These are phyloP conservation scores for Fraxinus sp. DNA, from an alignment of 305 asterid genomes.

Conservation along the genomic window DNA sequence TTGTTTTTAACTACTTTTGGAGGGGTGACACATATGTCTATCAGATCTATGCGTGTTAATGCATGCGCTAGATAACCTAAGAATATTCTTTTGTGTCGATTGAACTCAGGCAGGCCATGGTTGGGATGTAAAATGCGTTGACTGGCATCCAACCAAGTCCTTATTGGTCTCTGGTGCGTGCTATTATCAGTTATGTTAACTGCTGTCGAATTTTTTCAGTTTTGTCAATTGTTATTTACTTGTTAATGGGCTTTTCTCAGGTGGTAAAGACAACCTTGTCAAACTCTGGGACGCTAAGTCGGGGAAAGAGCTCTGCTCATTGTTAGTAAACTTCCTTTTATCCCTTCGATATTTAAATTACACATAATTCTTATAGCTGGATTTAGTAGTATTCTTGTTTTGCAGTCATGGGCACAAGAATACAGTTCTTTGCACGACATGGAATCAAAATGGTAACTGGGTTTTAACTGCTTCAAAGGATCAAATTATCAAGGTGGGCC, in stretches of 20 bases:
- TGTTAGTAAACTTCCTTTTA: slow-evolving; percentile 49
- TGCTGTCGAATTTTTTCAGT: background rate
- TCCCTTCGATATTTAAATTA: background rate
- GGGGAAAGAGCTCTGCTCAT: slow-evolving; percentile 87
- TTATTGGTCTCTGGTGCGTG: slow-evolving; percentile 82
- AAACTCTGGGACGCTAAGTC: slow-evolving; percentile 99
- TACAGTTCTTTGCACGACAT: slow-evolving; percentile 81
- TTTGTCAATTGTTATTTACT: slow-evolving; percentile 15
- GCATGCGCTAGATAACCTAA: slow-evolving; percentile 49
- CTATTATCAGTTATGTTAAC: slow-evolving; percentile 8
- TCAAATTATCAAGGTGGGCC: slow-evolving; percentile 86
- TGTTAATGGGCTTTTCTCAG: slow-evolving; percentile 44
- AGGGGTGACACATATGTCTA: slow-evolving; percentile 6
- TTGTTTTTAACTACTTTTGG: background rate
- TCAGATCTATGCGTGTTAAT: slow-evolving; percentile 15
- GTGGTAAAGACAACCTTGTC: slow-evolving; percentile 98
- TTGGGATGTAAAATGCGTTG: slow-evolving; percentile 99
- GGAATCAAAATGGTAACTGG: slow-evolving; percentile 99
- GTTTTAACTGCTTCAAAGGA: slow-evolving; percentile 93
- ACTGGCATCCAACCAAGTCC: slow-evolving; percentile 99
- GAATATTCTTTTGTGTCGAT: slow-evolving; percentile 50
- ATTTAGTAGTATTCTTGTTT: slow-evolving; percentile 24
- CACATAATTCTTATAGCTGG: slow-evolving; percentile 23
- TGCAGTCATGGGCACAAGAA: slow-evolving; percentile 98
- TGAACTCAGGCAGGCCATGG: slow-evolving; percentile 99